Base-by-base conservation (phyloP, 495 filamentous ascomycete species). In the Bombardia bombarda region DNA sequence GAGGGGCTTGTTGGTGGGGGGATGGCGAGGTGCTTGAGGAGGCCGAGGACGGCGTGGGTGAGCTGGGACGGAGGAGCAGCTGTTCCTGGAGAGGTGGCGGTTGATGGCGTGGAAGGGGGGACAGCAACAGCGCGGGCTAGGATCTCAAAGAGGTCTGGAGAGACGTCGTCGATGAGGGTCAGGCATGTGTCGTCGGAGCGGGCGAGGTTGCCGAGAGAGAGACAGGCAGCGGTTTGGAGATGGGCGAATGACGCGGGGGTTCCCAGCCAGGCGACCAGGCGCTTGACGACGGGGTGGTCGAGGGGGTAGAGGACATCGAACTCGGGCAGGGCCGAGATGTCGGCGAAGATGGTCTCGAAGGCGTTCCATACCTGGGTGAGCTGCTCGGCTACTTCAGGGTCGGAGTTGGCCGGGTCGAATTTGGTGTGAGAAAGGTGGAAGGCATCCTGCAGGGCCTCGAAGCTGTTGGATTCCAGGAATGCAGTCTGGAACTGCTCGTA, bases 21-120 rank as follows among this genome's bases (percentile, higher is more conserved):
- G 43, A 90, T 79, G 25, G 84, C 81, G 2, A 90, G 69, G 51
- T 92, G 90, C 53, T 86, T 90, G 41, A 89, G 64, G 50, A 89
- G 86, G n/a, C 83, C 75, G 7, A 87, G 68, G 4, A 71, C 66
- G 7, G 82, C 74, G 57, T 87, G 83, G 3, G 84, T 63, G 0
- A 86, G 70, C 20, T 79, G 74, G 0, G 61, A 7, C 46, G 48
- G 69, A n/a, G n/a, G n/a, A n/a, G n/a, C n/a, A n/a, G n/a, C n/a
- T n/a, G n/a, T n/a, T 51, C 26, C 42, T 47, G 16, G 60, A 38
- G 4, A 44, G 26, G 1, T 35, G 41, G 16, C 59, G 37, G 22
- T 55, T 26, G 7, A 23, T 26, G 28, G 50, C 4, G 37, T 25
- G 4, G 38, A 32, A 1, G 52, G 43, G 9, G 53, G 52, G 40